These are phyloP conservation scores for Aspergillus panamensis DNA, from an alignment of 495 filamentous ascomycete species.

Conservation along the genomic window DNA sequence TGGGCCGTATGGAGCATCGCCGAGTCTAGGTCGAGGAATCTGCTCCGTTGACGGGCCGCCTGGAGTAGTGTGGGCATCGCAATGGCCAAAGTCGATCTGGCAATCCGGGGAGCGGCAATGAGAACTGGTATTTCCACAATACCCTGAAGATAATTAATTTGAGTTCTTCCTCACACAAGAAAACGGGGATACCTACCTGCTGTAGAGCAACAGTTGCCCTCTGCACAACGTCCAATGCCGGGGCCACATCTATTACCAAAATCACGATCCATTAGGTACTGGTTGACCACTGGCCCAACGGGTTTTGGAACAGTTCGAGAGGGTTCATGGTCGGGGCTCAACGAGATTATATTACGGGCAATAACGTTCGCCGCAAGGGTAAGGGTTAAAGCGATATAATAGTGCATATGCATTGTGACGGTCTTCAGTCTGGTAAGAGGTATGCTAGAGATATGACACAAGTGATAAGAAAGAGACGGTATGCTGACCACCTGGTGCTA, in stretches of 20 bases:
- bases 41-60: slow-evolving; percentile 56
- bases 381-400: slow-evolving; percentile 16
- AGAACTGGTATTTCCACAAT: slow-evolving; percentile 57
- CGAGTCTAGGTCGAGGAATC: slow-evolving; percentile 57
- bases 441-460: slow-evolving; percentile 25
- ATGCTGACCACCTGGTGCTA: slow-evolving; percentile 1
- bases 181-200: slow-evolving; percentile 47
- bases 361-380: slow-evolving; percentile 14
- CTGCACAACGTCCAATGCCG: slow-evolving; percentile 47
- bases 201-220: slow-evolving; percentile 60
- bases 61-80: slow-evolving; percentile 66
- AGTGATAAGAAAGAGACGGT: slow-evolving; percentile 21
- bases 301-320: background rate
- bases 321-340: slow-evolving; percentile 6
- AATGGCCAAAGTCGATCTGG: slow-evolving; percentile 62
- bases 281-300: background rate
- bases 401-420: slow-evolving; percentile 28
- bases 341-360: slow-evolving; percentile 18
- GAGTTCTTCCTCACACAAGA: background rate
- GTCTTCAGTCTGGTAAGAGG: slow-evolving; percentile 14
- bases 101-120: slow-evolving; percentile 71
- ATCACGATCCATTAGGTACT: slow-evolving; percentile 19
- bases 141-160: slow-evolving; percentile 32
- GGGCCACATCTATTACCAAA: slow-evolving; percentile 38
- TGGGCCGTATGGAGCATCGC: slow-evolving; percentile 57